Conservation (phyloP, 1,139 yeast species). For the Zygosaccharomyces sapae region DNA sequence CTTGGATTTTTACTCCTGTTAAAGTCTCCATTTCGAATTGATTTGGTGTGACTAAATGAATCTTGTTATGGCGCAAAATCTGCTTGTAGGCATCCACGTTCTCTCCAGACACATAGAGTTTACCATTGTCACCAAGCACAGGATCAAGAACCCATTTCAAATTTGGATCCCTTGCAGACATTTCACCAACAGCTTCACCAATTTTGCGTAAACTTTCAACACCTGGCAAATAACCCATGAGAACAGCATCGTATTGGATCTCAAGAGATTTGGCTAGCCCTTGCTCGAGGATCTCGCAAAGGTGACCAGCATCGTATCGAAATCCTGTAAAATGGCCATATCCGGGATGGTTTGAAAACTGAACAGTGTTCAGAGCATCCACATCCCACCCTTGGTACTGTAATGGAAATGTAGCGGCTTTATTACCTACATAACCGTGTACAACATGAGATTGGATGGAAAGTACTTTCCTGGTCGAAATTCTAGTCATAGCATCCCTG, state of each 20-base stretch:
- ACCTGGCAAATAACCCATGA: slow-evolving; percentile 72
- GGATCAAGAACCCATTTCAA: slow-evolving; percentile 75
- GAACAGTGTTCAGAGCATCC: slow-evolving; percentile 73
- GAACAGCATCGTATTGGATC: slow-evolving; percentile 51
- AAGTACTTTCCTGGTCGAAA: slow-evolving; percentile 35
- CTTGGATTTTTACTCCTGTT: slow-evolving; percentile 48
- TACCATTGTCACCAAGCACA: slow-evolving; percentile 92
- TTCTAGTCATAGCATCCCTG: background rate
- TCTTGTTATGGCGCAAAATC: slow-evolving; percentile 48
- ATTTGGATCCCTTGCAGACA: slow-evolving; percentile 19
- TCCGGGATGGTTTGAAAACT: slow-evolving; percentile 79
- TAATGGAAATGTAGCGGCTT: slow-evolving; percentile 75
- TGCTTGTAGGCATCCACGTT: slow-evolving; percentile 62
- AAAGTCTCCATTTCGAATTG: slow-evolving; percentile 83
- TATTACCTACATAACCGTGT: slow-evolving; percentile 83
- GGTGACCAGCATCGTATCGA: slow-evolving; percentile 41
- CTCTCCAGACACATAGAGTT: slow-evolving; percentile 67
- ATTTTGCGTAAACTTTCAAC: slow-evolving; percentile 46
- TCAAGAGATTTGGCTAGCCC: slow-evolving; percentile 47
- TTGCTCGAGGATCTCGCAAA: slow-evolving; percentile 40
- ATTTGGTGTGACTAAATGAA: slow-evolving; percentile 80
- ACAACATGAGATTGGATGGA: slow-evolving; percentile 78
- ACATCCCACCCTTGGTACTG: slow-evolving; percentile 82
- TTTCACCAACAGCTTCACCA: slow-evolving; percentile 23
- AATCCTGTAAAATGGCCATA: slow-evolving; percentile 56